Evolutionary conservation across 331 rosid genomes (phyloP).

Genomic region (Quercus lobata): DNA sequence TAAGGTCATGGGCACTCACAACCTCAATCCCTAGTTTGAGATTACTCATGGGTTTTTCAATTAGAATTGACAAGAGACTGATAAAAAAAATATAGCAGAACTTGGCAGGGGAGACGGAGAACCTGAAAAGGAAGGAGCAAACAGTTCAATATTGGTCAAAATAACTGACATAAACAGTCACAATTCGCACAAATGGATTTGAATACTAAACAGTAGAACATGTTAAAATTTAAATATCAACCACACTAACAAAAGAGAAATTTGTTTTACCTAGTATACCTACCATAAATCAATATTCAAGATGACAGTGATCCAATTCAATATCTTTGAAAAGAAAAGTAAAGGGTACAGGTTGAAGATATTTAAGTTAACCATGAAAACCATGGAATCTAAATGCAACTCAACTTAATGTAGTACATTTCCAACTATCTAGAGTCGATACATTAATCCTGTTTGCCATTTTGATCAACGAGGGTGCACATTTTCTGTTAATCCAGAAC

Average conservation of each 20-base stretch:
- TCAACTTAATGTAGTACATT: not conserved
- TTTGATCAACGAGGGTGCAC: not conserved
- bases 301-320: not conserved
- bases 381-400: not conserved
- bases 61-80: not conserved
- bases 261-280: too few species aligned
- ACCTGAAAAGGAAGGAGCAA: slow-evolving; percentile 38
- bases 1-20: slow-evolving; percentile 74
- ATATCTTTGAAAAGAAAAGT: not conserved
- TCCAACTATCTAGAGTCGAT: not conserved
- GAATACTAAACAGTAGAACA: not conserved
- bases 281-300: too few species aligned
- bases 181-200: not conserved
- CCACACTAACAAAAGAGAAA: not conserved
- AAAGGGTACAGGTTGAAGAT: not conserved
- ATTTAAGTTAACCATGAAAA: not conserved
- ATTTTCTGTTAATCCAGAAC: too few species aligned
- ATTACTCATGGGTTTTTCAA: slow-evolving; percentile 41
- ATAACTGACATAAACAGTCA: not conserved
- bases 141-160: not conserved
- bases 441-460: not conserved
- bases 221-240: not conserved
- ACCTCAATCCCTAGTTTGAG: slow-evolving; percentile 88
- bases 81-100: not conserved
- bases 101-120: slow-evolving; percentile 8